phyloP scores from a whole-genome alignment of 352 stramenopile genomes.

The Phytophthora pinifolia region DNA sequence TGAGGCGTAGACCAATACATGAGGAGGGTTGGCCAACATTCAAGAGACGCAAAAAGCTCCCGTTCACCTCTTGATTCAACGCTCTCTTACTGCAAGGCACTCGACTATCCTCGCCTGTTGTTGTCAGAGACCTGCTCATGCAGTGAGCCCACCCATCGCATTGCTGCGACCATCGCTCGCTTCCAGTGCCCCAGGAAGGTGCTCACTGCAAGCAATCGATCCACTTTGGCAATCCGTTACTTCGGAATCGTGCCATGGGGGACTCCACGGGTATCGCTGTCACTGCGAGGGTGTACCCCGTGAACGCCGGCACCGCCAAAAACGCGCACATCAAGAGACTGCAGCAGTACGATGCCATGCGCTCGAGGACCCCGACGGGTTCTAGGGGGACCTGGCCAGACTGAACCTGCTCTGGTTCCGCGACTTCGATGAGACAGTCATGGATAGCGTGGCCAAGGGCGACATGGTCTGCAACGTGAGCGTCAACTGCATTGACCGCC shows the following conservation, averaged over 20 bases:
- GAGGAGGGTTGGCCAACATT: no score
- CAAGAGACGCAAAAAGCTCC: no score
- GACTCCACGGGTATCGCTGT: conserved; percentile 1
- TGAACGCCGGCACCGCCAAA: background rate
- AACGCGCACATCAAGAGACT: conserved; percentile 10
- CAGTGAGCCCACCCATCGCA: no score
- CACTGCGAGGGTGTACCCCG: conserved; percentile 6
- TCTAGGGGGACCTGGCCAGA: conserved; percentile 14
- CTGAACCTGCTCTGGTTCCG: conserved; percentile 14
- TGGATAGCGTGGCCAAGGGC: conserved; percentile 9
- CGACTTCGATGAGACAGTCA: conserved; percentile 16
- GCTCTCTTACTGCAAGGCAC: no score
- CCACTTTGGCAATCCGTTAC: conserved; percentile 7
- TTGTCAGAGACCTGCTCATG: no score
- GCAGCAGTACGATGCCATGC: conserved; percentile 13
- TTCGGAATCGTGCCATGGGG: conserved; percentile 14
- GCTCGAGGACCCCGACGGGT: conserved; percentile 9
- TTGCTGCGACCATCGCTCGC: no score
- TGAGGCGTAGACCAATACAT: no score
- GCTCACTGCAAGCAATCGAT: conserved; percentile 3
- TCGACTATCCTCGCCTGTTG: no score
- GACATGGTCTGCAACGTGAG: conserved; percentile 20
- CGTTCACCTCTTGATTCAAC: no score
- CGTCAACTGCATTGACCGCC: conserved; percentile 20
- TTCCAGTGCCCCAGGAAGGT: background rate